Evolutionary conservation across 208 protist genomes (phyloP).

Genomic region (Eutreptiella sp.): DNA sequence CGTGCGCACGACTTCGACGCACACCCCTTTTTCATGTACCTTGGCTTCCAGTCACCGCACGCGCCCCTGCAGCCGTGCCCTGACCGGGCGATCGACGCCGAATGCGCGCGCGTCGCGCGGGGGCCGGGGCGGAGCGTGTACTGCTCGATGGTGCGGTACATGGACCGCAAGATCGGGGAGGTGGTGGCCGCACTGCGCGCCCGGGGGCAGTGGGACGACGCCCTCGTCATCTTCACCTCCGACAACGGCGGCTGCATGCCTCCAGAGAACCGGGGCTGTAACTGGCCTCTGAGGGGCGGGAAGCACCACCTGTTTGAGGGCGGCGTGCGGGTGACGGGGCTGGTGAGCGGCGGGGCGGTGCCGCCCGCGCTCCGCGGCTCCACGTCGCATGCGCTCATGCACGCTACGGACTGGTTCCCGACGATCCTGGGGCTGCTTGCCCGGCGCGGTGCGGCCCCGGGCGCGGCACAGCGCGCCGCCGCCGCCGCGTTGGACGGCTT

Average conservation of each 20-base stretch:
- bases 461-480: background rate
- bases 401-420: constrained; percentile 21
- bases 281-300: constrained; percentile 19
- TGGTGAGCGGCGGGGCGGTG: constrained; percentile 14
- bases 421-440: constrained; percentile 23
- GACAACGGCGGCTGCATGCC: constrained; percentile 21
- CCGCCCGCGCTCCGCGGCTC: background rate
- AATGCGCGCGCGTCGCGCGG: background rate
- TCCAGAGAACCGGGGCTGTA: constrained; percentile 5
- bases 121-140: background rate
- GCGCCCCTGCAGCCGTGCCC: constrained; percentile 5
- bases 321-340: constrained; percentile 9
- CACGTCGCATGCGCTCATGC: constrained; percentile 2
- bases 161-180: constrained; percentile 13
- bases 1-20: background rate
- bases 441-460: too few species aligned
- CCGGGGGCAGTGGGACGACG: constrained; percentile 11
- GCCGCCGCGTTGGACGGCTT: constrained; percentile 6
- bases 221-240: constrained; percentile 12
- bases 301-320: constrained; percentile 29
- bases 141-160: constrained; percentile 10
- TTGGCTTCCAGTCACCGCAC: constrained; percentile 1
- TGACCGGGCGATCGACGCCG: constrained; percentile 1
- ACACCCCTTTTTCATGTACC: constrained; percentile 20
- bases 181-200: background rate